A percentile compares a stretch with the other conserved stretches of the same genome.
Evolutionary conservation across 257 asterid species (phyloP).

Genomic region (Echium plantagineum): DNA sequence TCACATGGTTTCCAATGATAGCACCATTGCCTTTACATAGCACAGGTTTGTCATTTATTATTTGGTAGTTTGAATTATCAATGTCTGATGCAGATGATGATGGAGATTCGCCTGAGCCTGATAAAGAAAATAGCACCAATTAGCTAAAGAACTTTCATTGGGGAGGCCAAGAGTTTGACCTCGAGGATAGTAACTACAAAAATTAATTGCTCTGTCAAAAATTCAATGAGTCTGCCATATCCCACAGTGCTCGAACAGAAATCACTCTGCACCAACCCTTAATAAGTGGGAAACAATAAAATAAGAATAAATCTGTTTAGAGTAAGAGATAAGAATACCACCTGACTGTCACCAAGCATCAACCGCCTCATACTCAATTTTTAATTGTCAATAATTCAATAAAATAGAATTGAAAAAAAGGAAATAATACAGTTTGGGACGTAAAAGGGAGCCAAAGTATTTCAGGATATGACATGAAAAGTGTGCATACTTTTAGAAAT

Average conservation of each 20-base stretch:
- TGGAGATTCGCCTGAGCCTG: conserved; percentile 79
- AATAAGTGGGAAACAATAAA: background rate
- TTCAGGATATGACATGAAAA: conserved; percentile 5
- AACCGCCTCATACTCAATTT: background rate
- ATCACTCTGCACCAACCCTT: background rate
- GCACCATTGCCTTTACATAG: conserved; percentile 49
- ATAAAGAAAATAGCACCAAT: conserved; percentile 9
- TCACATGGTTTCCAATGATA: conserved; percentile 42
- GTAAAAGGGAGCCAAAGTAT: background rate
- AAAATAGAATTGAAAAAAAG: background rate
- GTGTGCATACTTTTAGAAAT: conserved; percentile 52
- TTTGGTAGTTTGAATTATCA: conserved; percentile 72
- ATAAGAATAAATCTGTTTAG: background rate
- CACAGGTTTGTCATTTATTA: conserved; percentile 42
- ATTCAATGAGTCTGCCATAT: background rate
- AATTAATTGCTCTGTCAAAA: too few relatives aligned
- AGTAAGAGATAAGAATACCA: background rate
- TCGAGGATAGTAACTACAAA: too few relatives aligned
- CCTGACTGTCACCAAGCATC: background rate
- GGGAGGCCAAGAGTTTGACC: too few relatives aligned
- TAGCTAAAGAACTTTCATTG: background rate
- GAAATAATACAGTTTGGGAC: background rate
- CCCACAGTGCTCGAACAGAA: background rate
- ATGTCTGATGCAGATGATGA: conserved; percentile 90
- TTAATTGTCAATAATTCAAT: background rate